These are phyloP conservation scores for Cladophialophora psammophila DNA, from an alignment of 2,329 filamentous ascomycete species.

Conservation along the genomic window DNA sequence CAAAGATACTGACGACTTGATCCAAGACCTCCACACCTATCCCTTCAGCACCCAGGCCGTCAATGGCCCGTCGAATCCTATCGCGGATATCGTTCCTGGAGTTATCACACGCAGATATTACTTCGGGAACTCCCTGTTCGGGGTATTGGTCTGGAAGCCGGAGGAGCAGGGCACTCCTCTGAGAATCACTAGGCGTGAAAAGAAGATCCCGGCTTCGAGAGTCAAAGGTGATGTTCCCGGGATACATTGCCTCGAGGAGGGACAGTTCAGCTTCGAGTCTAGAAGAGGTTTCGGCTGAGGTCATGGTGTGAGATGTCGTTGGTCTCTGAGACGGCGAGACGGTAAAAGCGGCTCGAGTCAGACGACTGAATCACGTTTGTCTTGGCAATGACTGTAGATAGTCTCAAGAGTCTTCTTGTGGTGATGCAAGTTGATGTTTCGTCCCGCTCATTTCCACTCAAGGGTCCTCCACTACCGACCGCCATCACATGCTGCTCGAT, in stretches of 20 bases:
- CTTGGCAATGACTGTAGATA: too few relatives aligned
- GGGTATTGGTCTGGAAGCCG: conserved; percentile 33
- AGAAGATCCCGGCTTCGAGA: conserved; percentile 28
- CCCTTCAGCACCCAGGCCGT: conserved; percentile 13
- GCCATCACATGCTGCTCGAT: too few relatives aligned
- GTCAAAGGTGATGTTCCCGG: conserved; percentile 25
- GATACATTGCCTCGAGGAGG: conserved; percentile 39
- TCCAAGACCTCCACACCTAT: conserved; percentile 35
- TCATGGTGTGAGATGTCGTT: not conserved
- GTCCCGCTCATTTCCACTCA: too few relatives aligned
- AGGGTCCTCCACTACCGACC: too few relatives aligned
- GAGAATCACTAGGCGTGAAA: conserved; percentile 21
- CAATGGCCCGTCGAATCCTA: conserved; percentile 13
- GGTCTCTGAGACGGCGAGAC: too few relatives aligned
- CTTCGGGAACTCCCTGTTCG: conserved; percentile 16
- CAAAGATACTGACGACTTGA: conserved; percentile 29
- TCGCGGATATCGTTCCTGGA: conserved; percentile 31
- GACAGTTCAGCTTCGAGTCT: conserved; percentile 36
- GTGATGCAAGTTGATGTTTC: too few relatives aligned
- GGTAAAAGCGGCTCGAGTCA: too few relatives aligned
- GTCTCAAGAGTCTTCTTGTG: too few relatives aligned
- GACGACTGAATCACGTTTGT: too few relatives aligned
- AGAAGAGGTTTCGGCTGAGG: conserved; percentile 5
- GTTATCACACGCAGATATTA: conserved; percentile 31
- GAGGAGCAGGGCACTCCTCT: conserved; percentile 17